Conservation (phyloP, 768 basidiomycete genomes). For the Wakefieldia striispora region DNA sequence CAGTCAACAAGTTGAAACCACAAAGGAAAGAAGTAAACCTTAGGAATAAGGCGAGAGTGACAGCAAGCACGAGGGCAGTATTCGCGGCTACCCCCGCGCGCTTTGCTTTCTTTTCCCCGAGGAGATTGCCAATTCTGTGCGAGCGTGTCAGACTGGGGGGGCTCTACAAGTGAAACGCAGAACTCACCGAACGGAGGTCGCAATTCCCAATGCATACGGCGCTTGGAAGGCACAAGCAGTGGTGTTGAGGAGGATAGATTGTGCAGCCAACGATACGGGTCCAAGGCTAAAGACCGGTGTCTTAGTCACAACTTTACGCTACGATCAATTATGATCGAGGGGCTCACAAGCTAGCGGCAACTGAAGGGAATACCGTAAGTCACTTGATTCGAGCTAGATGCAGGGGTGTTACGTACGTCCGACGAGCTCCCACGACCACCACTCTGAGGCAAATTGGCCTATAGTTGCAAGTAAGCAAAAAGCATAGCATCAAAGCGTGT, state of each 20-base stretch:
- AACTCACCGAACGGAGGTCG: conserved; percentile 76
- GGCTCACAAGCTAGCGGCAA: conserved; percentile 52
- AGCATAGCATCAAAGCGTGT: background rate
- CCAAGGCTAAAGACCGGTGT: conserved; percentile 56
- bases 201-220: conserved; percentile 78
- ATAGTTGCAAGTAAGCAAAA: background rate
- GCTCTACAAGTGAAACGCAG: background rate
- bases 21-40: conserved; percentile 42
- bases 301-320: conserved; percentile 7
- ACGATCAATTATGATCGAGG: background rate
- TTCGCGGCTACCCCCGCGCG: conserved; percentile 71
- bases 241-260: conserved; percentile 79
- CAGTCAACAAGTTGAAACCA: background rate
- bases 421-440: conserved; percentile 96
- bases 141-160: background rate
- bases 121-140: conserved; percentile 77
- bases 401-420: conserved; percentile 34
- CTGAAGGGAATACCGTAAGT: conserved; percentile 26
- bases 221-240: conserved; percentile 78
- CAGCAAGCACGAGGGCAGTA: conserved; percentile 61
- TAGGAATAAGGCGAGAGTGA: conserved; percentile 57
- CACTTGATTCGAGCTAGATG: background rate
- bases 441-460: conserved; percentile 84
- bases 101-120: conserved; percentile 73
- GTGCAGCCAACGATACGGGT: conserved; percentile 78